phyloP scores from a whole-genome alignment of 1,284 basidiomycete species.

The Amylostereum areolatum region DNA sequence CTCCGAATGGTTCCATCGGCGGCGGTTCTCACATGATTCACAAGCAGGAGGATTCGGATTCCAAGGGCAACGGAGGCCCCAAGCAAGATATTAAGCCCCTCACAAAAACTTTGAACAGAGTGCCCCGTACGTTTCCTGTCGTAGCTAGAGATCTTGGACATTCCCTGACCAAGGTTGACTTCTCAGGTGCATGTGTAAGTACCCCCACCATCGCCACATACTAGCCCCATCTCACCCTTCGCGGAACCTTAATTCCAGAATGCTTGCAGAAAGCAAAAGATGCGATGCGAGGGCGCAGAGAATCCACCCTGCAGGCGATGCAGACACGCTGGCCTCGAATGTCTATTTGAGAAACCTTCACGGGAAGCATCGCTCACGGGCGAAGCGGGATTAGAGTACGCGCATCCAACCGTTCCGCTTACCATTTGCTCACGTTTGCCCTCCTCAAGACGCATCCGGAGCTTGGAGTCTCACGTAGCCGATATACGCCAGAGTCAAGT shows the following conservation, averaged over 20 bases:
- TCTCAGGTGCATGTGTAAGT: conserved; percentile 71
- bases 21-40: conserved; percentile 18
- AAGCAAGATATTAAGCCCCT: conserved; percentile 62
- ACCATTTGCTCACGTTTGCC: conserved; percentile 10
- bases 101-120: conserved; percentile 73
- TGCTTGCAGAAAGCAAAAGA: conserved; percentile 57
- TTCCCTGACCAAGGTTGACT: conserved; percentile 8
- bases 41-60: conserved; percentile 37
- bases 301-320: conserved; percentile 89
- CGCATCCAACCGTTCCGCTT: conserved; percentile 14
- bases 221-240: too few species aligned
- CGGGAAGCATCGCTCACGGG: conserved; percentile 79
- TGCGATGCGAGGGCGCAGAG: conserved; percentile 87
- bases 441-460: conserved; percentile 69
- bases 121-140: conserved; percentile 57
- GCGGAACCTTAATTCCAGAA: conserved; percentile 6
- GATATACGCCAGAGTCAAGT: conserved; percentile 67
- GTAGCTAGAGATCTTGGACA: conserved; percentile 14
- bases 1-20: conserved; percentile 17
- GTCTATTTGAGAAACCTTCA: conserved; percentile 86
- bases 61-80: conserved; percentile 23
- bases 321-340: conserved; percentile 77
- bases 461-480: conserved; percentile 76
- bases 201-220: background rate
- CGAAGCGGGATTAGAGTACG: conserved; percentile 84